Percentiles rank a stretch among this genome's conserved stretches.
Evolutionary conservation across 176 grass and related monocot genomes (phyloP).

Genomic region (Cymbopogon citratus): DNA sequence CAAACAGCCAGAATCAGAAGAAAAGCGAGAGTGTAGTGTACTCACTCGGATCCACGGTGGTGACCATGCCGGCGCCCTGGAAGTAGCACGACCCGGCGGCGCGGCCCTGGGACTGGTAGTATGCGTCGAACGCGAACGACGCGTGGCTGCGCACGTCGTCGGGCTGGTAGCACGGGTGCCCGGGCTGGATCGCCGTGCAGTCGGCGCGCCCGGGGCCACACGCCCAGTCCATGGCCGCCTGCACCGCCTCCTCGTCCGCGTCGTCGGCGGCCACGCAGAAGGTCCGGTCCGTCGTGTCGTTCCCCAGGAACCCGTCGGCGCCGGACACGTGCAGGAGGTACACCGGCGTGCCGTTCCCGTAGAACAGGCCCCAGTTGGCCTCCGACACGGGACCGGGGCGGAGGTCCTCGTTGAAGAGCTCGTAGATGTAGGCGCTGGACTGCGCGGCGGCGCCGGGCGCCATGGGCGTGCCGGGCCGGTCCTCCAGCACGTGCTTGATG

Average conservation of each 20-base stretch:
- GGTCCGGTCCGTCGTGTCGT: slow-evolving; percentile 84
- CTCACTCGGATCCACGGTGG: slow-evolving; percentile 93
- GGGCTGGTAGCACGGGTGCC: slow-evolving; percentile 68
- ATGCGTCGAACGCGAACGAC: slow-evolving; percentile 78
- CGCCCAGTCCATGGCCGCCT: slow-evolving; percentile 96
- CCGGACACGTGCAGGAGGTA: slow-evolving; percentile 78
- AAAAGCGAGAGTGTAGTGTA: not conserved
- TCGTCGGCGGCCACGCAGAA: slow-evolving; percentile 85
- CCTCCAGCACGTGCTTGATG: slow-evolving; percentile 72
- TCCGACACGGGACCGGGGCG: slow-evolving; percentile 73
- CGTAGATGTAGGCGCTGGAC: slow-evolving; percentile 75
- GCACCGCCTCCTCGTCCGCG: slow-evolving; percentile 72
- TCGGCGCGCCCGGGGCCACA: slow-evolving; percentile 79
- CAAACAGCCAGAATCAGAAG: too few species aligned
- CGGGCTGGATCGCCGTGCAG: slow-evolving; percentile 86
- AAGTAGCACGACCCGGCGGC: slow-evolving; percentile 82
- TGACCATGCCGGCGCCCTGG: slow-evolving; percentile 87
- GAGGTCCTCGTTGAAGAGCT: slow-evolving; percentile 97
- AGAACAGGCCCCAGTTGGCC: slow-evolving; percentile 91
- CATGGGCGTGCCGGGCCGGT: slow-evolving; percentile 76
- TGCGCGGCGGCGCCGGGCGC: slow-evolving; percentile 56
- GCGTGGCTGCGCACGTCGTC: slow-evolving; percentile 81
- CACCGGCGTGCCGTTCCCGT: slow-evolving; percentile 86
- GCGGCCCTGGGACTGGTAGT: slow-evolving; percentile 81
- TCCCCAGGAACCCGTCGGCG: slow-evolving; percentile 64